phyloP scores from a whole-genome alignment of 345 rosid species.

The Gossypium anomalum region DNA sequence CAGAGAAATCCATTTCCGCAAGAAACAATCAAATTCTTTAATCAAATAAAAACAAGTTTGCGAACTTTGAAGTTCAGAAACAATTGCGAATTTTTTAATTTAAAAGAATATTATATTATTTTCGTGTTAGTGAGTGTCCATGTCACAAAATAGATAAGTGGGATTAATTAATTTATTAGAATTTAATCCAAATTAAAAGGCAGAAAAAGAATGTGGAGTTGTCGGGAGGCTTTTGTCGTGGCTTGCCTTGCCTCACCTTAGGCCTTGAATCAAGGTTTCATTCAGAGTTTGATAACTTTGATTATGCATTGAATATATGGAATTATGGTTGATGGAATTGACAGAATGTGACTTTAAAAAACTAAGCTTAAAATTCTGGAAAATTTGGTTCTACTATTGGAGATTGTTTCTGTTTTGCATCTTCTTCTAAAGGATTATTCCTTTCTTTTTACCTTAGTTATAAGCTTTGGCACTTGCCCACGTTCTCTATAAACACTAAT shows the following conservation, averaged over 20 bases:
- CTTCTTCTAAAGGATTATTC: conserved; percentile 16
- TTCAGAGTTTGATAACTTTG: not conserved
- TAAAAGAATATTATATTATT: conserved; percentile 16
- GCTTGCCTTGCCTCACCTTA: conserved; percentile 17
- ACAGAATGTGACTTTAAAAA: not conserved
- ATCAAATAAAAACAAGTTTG: conserved; percentile 28
- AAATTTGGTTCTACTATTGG: conserved; percentile 3
- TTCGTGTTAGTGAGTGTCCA: conserved; percentile 58
- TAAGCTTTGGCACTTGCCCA: not conserved
- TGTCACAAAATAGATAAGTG: conserved; percentile 27
- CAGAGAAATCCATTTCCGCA: conserved; percentile 3
- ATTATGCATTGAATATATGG: not conserved
- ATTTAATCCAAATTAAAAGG: conserved; percentile 14
- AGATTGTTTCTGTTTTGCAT: conserved; percentile 16
- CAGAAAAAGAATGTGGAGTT: conserved; percentile 20
- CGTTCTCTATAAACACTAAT: not conserved
- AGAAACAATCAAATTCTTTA: conserved; percentile 24
- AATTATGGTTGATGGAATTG: not conserved
- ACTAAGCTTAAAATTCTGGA: not conserved
- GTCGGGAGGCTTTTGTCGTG: conserved; percentile 53
- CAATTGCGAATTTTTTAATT: conserved; percentile 1
- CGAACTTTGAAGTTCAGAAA: conserved; percentile 39
- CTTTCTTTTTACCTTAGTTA: not conserved
- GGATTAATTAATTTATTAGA: conserved; percentile 17
- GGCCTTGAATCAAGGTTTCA: conserved; percentile 17